Percentiles rank a stretch among this genome's conserved stretches.
These are phyloP conservation scores for Pichia membranifaciens DNA, from an alignment of 805 yeast genomes.

Conservation along the genomic window DNA sequence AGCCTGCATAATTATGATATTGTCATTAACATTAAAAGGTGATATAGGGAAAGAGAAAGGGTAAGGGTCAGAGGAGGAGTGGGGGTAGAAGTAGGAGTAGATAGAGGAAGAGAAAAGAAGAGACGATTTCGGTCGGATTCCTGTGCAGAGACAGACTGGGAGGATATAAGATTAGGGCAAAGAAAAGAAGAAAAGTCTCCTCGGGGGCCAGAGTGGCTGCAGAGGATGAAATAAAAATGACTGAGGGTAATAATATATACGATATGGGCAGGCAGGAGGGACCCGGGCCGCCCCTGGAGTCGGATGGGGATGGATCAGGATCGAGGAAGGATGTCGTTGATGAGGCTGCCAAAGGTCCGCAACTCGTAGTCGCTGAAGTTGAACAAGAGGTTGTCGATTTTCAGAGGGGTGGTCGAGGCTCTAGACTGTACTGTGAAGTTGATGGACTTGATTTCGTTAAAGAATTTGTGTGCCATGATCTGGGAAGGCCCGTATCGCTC, in stretches of 20 bases:
- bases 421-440: constrained; percentile 35
- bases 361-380: constrained; percentile 67
- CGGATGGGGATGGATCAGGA: constrained; percentile 6
- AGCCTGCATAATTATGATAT: background rate
- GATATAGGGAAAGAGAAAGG: background rate
- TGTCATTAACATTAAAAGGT: constrained; percentile 6
- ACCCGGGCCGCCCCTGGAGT: no score
- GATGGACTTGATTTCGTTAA: constrained; percentile 70
- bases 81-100: background rate
- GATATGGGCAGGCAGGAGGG: no score
- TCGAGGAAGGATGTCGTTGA: constrained; percentile 22
- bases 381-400: constrained; percentile 42
- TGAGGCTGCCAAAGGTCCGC: constrained; percentile 25
- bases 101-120: background rate
- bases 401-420: constrained; percentile 32
- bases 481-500: constrained; percentile 72
- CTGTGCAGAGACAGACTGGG: no score
- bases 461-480: constrained; percentile 83
- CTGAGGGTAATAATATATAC: no score
- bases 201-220: background rate
- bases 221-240: background rate
- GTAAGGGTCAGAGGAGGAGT: no score
- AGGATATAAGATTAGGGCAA: background rate
- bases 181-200: background rate
- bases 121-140: no score